Evolutionary conservation across 106 monocot genomes (phyloP), one percentile per base, ranked within the genome.

Genomic region (Dactylorhiza incarnata): DNA sequence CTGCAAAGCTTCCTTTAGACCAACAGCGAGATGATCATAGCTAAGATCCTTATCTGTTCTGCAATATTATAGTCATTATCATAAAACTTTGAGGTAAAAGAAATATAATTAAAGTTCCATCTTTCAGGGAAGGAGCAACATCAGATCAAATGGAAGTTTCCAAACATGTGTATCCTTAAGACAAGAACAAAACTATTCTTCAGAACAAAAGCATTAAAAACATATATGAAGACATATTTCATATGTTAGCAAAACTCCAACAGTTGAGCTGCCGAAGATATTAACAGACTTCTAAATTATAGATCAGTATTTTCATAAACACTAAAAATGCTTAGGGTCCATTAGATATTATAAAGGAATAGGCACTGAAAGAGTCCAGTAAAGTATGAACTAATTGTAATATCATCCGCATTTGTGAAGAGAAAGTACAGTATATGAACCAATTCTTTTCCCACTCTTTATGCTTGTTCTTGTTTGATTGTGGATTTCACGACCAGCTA

Each of bases 21-120:
- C 94, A 61, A 78, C 70, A 72, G 97, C 97, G 20, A 99, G 83
- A 81, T 91, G 81, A 70, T 99, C 94, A 81, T 99, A 99, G 74
- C 71, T 83, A 71, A 99, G 72, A 46, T 99, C 97, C 75, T 94
- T 81, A 67, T 99, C 93, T 93, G 83, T 48, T 79, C 7, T 37
- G 43, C 24, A 78, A 23, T 4, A 49, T 9, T n/a, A 72, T 11
- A 22, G 20, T 72, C 72, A 72, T 72, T 16, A 72, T 45, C 44
- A 45, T 15, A 69, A 9, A 69, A 45, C 16, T 22, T 62, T 45
- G 69, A 0, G 45, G 45, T 46, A 45, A 16, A 45, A 15, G 45
- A 69, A 25, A 69, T 69, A 45, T 3, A 69, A 69, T 3, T 8
- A 62, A 5, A 23, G 13, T 67, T 26, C 67, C 67, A 5, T 61